Percentiles rank a stretch among this genome's conserved stretches.
Conservation (phyloP, 2,329 filamentous ascomycete species). For the Sporothrix brasiliensis region DNA sequence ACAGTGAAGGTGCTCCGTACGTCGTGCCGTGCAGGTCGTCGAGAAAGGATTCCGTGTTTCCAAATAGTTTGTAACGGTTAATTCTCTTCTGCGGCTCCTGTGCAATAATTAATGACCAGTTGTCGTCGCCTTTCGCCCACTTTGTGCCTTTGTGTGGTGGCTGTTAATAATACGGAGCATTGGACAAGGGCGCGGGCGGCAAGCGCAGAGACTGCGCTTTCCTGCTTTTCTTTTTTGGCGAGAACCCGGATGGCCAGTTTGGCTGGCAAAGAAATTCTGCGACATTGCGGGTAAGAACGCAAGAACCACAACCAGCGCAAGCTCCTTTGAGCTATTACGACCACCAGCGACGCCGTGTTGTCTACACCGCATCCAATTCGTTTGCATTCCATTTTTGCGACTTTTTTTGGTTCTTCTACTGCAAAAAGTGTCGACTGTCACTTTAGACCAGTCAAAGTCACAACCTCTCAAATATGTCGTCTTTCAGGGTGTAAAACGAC, state of each 20-base stretch:
- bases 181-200: neutral
- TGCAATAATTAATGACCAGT: constrained; percentile 12
- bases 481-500: too few species aligned
- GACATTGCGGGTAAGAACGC: neutral
- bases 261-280: neutral
- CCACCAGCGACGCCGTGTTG: too few species aligned
- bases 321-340: neutral
- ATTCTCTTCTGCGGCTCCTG: neutral
- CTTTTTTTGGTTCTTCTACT: neutral
- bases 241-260: constrained; percentile 31
- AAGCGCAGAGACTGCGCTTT: constrained; percentile 13
- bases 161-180: neutral
- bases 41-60: constrained; percentile 22
- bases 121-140: neutral
- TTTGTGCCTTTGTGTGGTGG: neutral
- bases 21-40: neutral
- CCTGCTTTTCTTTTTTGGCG: constrained; percentile 22
- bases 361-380: too few species aligned
- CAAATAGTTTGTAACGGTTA: neutral
- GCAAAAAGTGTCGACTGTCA: neutral
- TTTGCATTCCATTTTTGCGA: neutral
- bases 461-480: too few species aligned
- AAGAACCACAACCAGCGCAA: neutral
- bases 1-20: neutral
- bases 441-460: too few species aligned